Evolutionary conservation across 2,329 filamentous ascomycete species (phyloP).

Genomic region (Orbilia javanica): DNA sequence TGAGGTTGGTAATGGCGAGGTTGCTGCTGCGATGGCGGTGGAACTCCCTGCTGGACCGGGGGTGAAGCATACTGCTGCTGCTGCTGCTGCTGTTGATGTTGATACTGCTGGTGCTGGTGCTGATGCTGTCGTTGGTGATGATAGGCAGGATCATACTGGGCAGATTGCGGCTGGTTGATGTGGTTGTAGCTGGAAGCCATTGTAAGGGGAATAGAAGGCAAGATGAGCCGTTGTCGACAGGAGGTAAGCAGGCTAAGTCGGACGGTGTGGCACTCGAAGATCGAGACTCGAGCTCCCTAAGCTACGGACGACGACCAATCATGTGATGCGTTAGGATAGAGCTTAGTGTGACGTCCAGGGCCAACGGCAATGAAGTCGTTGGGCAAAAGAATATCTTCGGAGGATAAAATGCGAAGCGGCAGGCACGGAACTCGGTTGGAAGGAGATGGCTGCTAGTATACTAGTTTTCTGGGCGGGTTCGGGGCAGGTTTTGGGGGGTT

Average conservation of each 20-base stretch:
- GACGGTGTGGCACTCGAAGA: slow-evolving; percentile 27
- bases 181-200: slow-evolving; percentile 58
- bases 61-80: slow-evolving; percentile 40
- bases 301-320: slow-evolving; percentile 18
- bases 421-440: slow-evolving; percentile 22
- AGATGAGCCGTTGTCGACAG: slow-evolving; percentile 52
- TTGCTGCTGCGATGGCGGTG: slow-evolving; percentile 39
- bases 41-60: slow-evolving; percentile 22
- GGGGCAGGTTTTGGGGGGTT: slow-evolving; percentile 16
- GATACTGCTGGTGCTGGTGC: slow-evolving; percentile 24
- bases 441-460: slow-evolving; percentile 11
- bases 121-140: slow-evolving; percentile 15
- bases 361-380: slow-evolving; percentile 15
- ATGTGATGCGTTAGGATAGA: slow-evolving; percentile 8
- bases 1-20: slow-evolving; percentile 59
- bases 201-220: slow-evolving; percentile 55
- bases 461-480: slow-evolving; percentile 23
- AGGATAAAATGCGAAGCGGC: slow-evolving; percentile 1
- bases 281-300: slow-evolving; percentile 28
- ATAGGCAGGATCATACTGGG: slow-evolving; percentile 40
- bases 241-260: slow-evolving; percentile 20
- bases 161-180: slow-evolving; percentile 41
- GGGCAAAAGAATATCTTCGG: neutral
- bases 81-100: no score
- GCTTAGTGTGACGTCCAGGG: slow-evolving; percentile 2